phyloP scores from a whole-genome alignment of 2,329 filamentous ascomycete genomes.

The Raffaelea albimanens region DNA sequence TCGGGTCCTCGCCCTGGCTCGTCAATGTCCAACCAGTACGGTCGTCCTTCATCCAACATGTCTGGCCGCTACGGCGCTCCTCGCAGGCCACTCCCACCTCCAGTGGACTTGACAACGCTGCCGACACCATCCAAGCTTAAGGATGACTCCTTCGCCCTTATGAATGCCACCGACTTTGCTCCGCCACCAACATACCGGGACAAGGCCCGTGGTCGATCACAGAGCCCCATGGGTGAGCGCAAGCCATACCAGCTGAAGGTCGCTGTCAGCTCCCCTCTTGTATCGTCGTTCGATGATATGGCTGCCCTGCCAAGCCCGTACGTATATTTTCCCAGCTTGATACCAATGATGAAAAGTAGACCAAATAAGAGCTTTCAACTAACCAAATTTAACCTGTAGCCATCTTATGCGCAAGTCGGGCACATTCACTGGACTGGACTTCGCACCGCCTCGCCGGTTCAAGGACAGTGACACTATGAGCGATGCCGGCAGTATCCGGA shows the following conservation, averaged over 20 bases:
- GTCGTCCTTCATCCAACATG: constrained; percentile 39
- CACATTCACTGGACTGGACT: constrained; percentile 72
- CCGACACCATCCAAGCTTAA: constrained; percentile 78
- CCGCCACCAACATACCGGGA: constrained; percentile 62
- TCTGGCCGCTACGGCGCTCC: constrained; percentile 32
- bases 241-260: constrained; percentile 67
- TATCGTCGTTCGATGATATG: constrained; percentile 80
- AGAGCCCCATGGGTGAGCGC: constrained; percentile 54
- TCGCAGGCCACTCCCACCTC: constrained; percentile 54
- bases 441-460: constrained; percentile 69
- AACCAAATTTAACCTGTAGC: constrained; percentile 24
- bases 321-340: constrained; percentile 31
- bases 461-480: constrained; percentile 52
- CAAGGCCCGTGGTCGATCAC: constrained; percentile 57
- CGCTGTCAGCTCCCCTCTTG: constrained; percentile 67
- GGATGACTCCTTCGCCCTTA: constrained; percentile 67
- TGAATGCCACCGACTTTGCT: constrained; percentile 71
- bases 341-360: no score
- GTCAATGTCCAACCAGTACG: constrained; percentile 40
- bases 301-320: constrained; percentile 80
- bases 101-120: constrained; percentile 61
- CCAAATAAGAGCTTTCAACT: no score
- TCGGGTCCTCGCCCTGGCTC: constrained; percentile 45
- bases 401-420: constrained; percentile 67
- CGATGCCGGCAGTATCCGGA: constrained; percentile 58